These are phyloP conservation scores for Aethionema arabicum DNA, from an alignment of 345 rosid genomes.

Conservation along the genomic window DNA sequence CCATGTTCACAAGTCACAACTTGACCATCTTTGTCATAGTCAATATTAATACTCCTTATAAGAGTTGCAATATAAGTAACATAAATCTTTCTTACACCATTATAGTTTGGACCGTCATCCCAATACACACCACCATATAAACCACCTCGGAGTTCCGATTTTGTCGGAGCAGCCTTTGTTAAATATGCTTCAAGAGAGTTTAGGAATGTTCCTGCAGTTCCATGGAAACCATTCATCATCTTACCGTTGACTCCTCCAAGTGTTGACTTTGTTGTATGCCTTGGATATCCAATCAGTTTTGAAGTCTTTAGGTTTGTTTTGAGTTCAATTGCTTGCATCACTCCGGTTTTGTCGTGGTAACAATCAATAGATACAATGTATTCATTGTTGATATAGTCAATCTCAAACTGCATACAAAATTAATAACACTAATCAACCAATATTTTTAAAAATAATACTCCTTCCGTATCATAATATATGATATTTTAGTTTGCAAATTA, in stretches of 20 bases:
- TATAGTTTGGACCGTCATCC: slow-evolving; percentile 33
- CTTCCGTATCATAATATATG: no score
- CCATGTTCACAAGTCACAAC: slow-evolving; percentile 26
- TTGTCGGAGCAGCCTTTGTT: slow-evolving; percentile 12
- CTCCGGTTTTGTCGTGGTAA: slow-evolving; percentile 24
- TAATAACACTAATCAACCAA: no score
- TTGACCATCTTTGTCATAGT: slow-evolving; percentile 25
- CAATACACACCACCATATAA: slow-evolving; percentile 25
- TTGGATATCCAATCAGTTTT: slow-evolving; percentile 27
- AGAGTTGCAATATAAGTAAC: slow-evolving; percentile 9
- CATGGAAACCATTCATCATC: slow-evolving; percentile 30
- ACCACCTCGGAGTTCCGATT: slow-evolving; percentile 26
- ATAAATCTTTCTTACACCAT: slow-evolving; percentile 19
- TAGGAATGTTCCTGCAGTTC: slow-evolving; percentile 18
- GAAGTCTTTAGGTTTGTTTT: slow-evolving; percentile 20
- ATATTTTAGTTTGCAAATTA: no score
- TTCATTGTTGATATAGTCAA: slow-evolving; percentile 23
- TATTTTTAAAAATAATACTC: no score
- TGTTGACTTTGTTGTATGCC: slow-evolving; percentile 14
- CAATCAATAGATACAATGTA: slow-evolving; percentile 24
- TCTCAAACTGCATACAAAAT: slow-evolving; percentile 23
- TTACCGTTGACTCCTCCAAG: slow-evolving; percentile 8
- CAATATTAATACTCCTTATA: slow-evolving; percentile 22
- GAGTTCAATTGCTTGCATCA: slow-evolving; percentile 33
- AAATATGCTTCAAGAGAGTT: slow-evolving; percentile 28